These are phyloP conservation scores for Nymphaea thermarum DNA, from an alignment of 164 flowering plant species.

Conservation along the genomic window DNA sequence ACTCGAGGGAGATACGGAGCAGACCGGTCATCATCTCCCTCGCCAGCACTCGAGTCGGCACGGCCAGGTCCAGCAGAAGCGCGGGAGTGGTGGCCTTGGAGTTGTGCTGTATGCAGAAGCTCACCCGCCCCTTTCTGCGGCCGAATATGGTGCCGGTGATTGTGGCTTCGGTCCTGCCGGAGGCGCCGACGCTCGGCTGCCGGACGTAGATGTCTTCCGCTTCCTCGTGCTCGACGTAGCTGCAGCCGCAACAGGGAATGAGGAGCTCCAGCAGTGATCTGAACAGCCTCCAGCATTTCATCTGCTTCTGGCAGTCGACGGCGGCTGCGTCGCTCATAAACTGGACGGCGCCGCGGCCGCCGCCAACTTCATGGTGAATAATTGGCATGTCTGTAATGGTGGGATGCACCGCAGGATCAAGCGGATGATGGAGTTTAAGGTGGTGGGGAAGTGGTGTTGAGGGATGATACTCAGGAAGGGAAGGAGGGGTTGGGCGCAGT, in stretches of 20 bases:
- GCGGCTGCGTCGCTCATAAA: neutral
- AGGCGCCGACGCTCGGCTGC: neutral
- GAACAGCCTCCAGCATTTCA: neutral
- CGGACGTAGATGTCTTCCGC: slow-evolving; percentile 3
- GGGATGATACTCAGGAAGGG: neutral
- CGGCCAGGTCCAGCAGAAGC: slow-evolving; percentile 40
- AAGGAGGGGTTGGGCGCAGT: neutral
- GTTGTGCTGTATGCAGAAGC: slow-evolving; percentile 43
- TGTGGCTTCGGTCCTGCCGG: slow-evolving; percentile 7
- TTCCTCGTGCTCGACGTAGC: neutral
- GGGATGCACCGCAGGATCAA: neutral
- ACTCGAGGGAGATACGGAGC: slow-evolving; percentile 46
- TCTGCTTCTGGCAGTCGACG: slow-evolving; percentile 3
- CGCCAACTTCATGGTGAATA: neutral
- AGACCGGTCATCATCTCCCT: slow-evolving; percentile 41
- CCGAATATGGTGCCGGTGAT: slow-evolving; percentile 62
- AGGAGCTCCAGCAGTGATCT: slow-evolving; percentile 1
- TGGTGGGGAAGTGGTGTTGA: neutral
- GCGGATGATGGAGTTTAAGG: neutral
- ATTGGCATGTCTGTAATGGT: neutral
- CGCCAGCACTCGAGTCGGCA: slow-evolving; percentile 37
- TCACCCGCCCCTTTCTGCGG: slow-evolving; percentile 37
- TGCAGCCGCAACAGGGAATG: neutral
- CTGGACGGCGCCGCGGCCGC: neutral
- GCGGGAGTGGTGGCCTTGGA: slow-evolving; percentile 21